Conservation (phyloP, 495 filamentous ascomycete genomes). For the Rhizodiscina lignyota region DNA sequence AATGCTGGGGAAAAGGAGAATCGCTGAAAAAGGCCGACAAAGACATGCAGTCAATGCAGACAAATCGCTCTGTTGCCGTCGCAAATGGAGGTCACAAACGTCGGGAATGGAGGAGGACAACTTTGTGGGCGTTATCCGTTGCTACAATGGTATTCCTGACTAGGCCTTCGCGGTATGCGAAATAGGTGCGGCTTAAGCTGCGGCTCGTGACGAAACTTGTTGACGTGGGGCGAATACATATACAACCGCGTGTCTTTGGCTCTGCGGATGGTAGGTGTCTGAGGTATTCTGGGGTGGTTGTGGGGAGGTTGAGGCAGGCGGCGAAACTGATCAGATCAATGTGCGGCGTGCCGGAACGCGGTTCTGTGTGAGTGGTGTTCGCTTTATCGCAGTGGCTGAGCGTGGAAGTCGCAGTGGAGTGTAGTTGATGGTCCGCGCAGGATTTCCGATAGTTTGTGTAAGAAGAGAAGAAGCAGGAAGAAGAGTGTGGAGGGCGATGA, state of each 20-base stretch:
- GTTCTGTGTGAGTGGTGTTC: too few species aligned
- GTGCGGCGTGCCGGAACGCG: too few species aligned
- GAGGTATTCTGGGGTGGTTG: constrained; percentile 1
- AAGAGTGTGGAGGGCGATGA: too few species aligned
- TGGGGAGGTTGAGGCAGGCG: neutral
- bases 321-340: too few species aligned
- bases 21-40: constrained; percentile 12
- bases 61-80: constrained; percentile 11
- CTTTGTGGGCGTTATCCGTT: constrained; percentile 88
- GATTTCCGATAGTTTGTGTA: too few species aligned
- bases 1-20: constrained; percentile 7
- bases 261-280: too few species aligned
- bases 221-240: constrained; percentile 72
- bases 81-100: neutral
- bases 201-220: constrained; percentile 65
- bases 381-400: too few species aligned
- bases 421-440: too few species aligned
- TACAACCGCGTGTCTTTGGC: constrained; percentile 38
- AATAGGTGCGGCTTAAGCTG: constrained; percentile 87
- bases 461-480: too few species aligned
- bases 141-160: constrained; percentile 64
- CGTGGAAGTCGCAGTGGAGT: too few species aligned
- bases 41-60: constrained; percentile 32
- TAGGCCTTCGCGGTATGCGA: constrained; percentile 78
- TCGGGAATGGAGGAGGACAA: too few species aligned